Evolutionary conservation across 192 early-diverging fungal species (phyloP).

Genomic region (Coemansia sp.): DNA sequence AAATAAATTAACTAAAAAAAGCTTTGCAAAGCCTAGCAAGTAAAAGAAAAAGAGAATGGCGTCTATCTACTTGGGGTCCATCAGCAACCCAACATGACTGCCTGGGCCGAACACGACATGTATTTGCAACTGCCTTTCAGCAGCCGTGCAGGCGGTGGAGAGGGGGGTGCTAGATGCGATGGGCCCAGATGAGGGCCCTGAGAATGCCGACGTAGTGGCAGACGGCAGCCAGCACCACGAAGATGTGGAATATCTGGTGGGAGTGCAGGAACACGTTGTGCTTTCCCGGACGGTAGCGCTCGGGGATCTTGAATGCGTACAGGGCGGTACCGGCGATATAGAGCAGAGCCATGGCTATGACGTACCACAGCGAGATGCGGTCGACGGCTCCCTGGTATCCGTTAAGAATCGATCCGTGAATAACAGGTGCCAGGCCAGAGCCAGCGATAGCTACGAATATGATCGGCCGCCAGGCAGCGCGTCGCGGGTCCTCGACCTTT

Average conservation of each 20-base stretch:
- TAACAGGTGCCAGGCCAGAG: slow-evolving; percentile 70
- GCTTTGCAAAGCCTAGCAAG: too few relatives aligned
- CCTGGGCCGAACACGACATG: too few relatives aligned
- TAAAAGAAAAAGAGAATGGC: too few relatives aligned
- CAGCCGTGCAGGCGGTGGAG: too few relatives aligned
- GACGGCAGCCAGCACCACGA: slow-evolving; percentile 73
- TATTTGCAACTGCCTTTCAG: too few relatives aligned
- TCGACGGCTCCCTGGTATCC: slow-evolving; percentile 57
- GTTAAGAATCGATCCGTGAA: slow-evolving; percentile 66
- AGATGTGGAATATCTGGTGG: slow-evolving; percentile 91
- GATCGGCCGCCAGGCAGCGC: slow-evolving; percentile 69
- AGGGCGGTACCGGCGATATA: slow-evolving; percentile 83
- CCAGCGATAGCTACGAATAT: slow-evolving; percentile 79
- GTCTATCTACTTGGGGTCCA: too few relatives aligned
- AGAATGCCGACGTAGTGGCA: slow-evolving; percentile 73
- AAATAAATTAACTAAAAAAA: too few relatives aligned
- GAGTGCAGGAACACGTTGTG: slow-evolving; percentile 76
- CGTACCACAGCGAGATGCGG: slow-evolving; percentile 62
- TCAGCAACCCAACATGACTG: too few relatives aligned
- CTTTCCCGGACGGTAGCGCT: slow-evolving; percentile 76
- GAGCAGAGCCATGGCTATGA: slow-evolving; percentile 65
- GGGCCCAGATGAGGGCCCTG: slow-evolving; percentile 48
- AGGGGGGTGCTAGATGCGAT: slow-evolving; percentile 12
- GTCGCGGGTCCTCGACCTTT: slow-evolving; percentile 67
- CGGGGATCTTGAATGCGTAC: slow-evolving; percentile 79